Percentiles rank a stretch among this genome's conserved stretches.
These are phyloP conservation scores for Penicillium cinerascens DNA, from an alignment of 495 filamentous ascomycete species.

Conservation along the genomic window DNA sequence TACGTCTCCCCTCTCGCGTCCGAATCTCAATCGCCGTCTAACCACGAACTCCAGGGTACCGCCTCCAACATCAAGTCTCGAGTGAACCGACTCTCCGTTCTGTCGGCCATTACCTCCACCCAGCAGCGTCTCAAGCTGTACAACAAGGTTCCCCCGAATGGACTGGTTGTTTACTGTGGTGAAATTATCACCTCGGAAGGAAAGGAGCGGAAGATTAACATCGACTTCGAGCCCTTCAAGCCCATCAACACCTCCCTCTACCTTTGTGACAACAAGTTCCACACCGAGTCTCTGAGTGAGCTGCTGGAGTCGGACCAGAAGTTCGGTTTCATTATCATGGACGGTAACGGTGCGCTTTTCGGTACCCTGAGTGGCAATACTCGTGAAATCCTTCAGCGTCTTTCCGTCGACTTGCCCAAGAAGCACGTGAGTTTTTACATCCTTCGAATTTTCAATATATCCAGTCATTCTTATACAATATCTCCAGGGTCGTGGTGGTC, in stretches of 20 bases:
- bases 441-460: background rate
- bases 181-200: constrained; percentile 99
- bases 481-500: constrained; percentile 81
- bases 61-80: constrained; percentile 99
- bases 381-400: constrained; percentile 94
- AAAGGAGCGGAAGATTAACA: constrained; percentile 99
- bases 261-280: constrained; percentile 99
- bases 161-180: constrained; percentile 96
- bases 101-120: constrained; percentile 97
- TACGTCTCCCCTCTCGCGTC: constrained; percentile 30
- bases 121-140: constrained; percentile 98
- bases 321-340: constrained; percentile 99
- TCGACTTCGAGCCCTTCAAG: constrained; percentile 99
- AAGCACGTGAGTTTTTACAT: constrained; percentile 60
- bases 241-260: constrained; percentile 99
- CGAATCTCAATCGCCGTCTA: background rate
- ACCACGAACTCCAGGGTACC: constrained; percentile 61
- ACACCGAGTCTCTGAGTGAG: constrained; percentile 94
- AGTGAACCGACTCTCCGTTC: constrained; percentile 94
- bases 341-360: constrained; percentile 95
- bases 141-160: constrained; percentile 96
- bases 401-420: constrained; percentile 95
- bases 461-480: background rate
- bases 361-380: constrained; percentile 96
- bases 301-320: constrained; percentile 97